Base-by-base conservation (phyloP, 352 stramenopile genomes). In the Elongisporangium senticosum region DNA sequence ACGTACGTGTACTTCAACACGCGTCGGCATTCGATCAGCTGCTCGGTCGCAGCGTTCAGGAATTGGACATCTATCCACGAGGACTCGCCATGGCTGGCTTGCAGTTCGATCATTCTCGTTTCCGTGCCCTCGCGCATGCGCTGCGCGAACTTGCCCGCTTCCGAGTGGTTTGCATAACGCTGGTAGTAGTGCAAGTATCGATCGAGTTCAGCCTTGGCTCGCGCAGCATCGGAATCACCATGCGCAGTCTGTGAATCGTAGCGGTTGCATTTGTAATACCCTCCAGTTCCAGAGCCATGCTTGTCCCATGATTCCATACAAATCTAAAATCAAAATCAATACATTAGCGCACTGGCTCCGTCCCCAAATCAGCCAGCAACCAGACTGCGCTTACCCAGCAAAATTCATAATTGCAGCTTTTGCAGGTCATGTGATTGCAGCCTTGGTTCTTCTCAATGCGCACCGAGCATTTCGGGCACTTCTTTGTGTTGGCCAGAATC, bases 371-470 rank as follows among this genome's bases (percentile, higher is more conserved):
- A 57, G 39, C n/a, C 47, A 54, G 17, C 21, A 43, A 60, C 20
- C 20, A 53, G 7, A 60, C 7, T 23, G 23, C 15, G 63, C 68
- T 28, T 61, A 80, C 72, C 97, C 98, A 99, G 74, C 98, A 99
- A 70, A 99, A 99, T 65, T 99, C 96, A 72, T 96, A 90, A 40
- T 69, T 84, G 64, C 86, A 95, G 61, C 82, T 91, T 65, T 82
- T 83, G 70, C 96, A 99, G 21, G 88, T 98, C 94, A 99, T 99
- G 86, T 99, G 97, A 75, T 99, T 99, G 79, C 97, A 99, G 21
- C 98, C 98, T 64, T 99, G 96, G 74, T 99, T 99, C 78, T 99
- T 99, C 75, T 99, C 97, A 71, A 99, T 99, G 54, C 96, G 90
- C 62, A 96, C 96, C 20, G 84, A 86, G 76, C 98, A 99, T 74